These are phyloP conservation scores for Podospora tetraspora DNA, from an alignment of 495 filamentous ascomycete genomes.

Conservation along the genomic window DNA sequence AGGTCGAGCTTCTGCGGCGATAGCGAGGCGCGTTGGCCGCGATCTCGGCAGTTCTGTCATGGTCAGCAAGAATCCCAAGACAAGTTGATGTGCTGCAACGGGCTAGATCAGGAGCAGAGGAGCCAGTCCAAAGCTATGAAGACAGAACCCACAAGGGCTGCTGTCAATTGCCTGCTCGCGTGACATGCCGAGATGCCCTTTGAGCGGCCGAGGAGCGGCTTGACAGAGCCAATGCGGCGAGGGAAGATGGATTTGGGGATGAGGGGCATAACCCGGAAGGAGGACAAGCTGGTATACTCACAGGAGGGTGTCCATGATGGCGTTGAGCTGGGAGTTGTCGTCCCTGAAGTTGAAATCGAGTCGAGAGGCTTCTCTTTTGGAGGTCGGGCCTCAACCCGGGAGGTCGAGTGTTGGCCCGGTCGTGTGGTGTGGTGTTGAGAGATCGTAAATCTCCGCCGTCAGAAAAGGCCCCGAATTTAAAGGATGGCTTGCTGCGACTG, in stretches of 20 bases:
- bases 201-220: not conserved
- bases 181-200: not conserved
- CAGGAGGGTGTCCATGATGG: constrained; percentile 72
- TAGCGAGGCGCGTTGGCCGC: constrained; percentile 76
- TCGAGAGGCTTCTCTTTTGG: not conserved
- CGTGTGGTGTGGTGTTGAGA: not conserved
- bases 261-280: not conserved
- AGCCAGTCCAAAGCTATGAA: not conserved
- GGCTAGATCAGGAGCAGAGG: not conserved
- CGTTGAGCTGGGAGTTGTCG: not conserved
- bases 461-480: not conserved
- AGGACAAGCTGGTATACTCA: constrained; percentile 42
- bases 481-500: not conserved
- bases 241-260: not conserved
- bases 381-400: not conserved
- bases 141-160: not conserved
- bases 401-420: not conserved
- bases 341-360: not conserved
- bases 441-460: not conserved
- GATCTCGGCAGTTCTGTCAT: constrained; percentile 70
- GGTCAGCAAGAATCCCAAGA: constrained; percentile 15
- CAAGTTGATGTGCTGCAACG: not conserved
- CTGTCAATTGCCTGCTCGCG: not conserved
- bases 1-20: constrained; percentile 85
- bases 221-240: not conserved